Base-by-base conservation (phyloP, 208 protist species). In the Leishmania major region DNA sequence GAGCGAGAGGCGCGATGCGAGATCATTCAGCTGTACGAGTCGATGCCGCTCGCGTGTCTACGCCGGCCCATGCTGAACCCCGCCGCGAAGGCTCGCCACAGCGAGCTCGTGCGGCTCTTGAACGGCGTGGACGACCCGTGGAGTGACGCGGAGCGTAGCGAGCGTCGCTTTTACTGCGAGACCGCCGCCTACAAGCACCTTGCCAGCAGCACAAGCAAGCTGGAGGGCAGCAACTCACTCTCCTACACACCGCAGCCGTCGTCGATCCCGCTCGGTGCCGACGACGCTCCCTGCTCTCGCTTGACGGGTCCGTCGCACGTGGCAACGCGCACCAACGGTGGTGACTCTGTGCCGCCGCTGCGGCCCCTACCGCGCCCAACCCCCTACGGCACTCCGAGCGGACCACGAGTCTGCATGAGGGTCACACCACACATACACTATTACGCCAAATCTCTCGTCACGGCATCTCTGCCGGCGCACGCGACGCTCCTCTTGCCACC, bases 1-100 rank as follows among this genome's bases (percentile, higher is more conserved):
- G 92, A 97, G 87, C 89, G 89, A 75, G 57, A 84, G 19, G 71
- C 82, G 35, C 89, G 94, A 4, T 62, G 85, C 25, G 80, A 81
- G 49, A 86, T 97, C 55, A 81, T 95, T 22, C 64, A 77, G 2
- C 82, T 90, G 57, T 97, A 96, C 88, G 77, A 89, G 22, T 85
- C 84, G 5, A 89, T 92, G 45, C 94, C 94, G 51, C 88, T 97
- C 17, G 49, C 51, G 25, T 88, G 84, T 70, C 88, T 97, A 19
- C 73, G 88, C 71, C 91, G 94, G 37, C 92, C 92, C 7, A 74
- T 91, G 67, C 78, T 95, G 47, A 83, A 79, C 80, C 82, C 69
- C 35, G 88, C 86, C 2, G 91, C 91, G 13, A 89, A 92, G 67
- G 60, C 70, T 15, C 87, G 92, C 1, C 84, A 88, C 37, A 89